Base-by-base conservation (phyloP, 371 early-diverging fungal species). In the Mucor piriformis region DNA sequence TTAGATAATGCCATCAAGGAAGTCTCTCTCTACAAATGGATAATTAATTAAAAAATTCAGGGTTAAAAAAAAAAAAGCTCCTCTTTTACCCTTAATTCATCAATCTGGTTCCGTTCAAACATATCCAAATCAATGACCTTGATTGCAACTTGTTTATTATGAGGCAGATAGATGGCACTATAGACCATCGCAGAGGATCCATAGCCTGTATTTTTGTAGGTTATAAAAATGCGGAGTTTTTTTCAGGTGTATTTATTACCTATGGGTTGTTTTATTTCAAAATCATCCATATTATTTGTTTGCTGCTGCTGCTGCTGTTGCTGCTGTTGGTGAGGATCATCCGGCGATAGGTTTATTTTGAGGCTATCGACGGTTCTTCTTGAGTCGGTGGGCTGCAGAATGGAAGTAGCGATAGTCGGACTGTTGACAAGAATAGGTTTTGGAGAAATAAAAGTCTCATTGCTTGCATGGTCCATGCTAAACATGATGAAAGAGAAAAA, bases 101-200 rank as follows among this genome's bases (percentile, higher is more conserved):
- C 72, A 5, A 74, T 72, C 52, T 63, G 74, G n/a, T 67, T 69
- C 49, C 67, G 40, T 55, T 64, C 72, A 59, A 69, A 69, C 54
- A 58, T 53, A 44, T 70, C 66, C 15, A 72, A 42, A 50, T 68
- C 64, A 44, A 72, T 66, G 1, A 64, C 53, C 59, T 64, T 72
- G 27, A 63, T 58, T 23, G 67, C 69, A 12, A 69, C 70, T 37
- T 65, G 44, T 50, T 69, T 76, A 42, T 64, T 65, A 11, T 54
- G 52, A 32, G 57, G 60, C 23, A 69, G 34, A 53, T 74, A 60
- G 7, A 55, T 42, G 7, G 91, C 91, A 51, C 81, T 77, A 67
- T 92, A 90, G 6, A 92, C 94, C 13, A 86, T 78, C 1, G 92
- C 94, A 4, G 93, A 92, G 0, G 92, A 89, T 16, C 94, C 94